A percentile compares a stretch with the other conserved stretches of the same genome.
phyloP scores from a whole-genome alignment of 208 protist genomes.

The Wallacemonas rigidus region DNA sequence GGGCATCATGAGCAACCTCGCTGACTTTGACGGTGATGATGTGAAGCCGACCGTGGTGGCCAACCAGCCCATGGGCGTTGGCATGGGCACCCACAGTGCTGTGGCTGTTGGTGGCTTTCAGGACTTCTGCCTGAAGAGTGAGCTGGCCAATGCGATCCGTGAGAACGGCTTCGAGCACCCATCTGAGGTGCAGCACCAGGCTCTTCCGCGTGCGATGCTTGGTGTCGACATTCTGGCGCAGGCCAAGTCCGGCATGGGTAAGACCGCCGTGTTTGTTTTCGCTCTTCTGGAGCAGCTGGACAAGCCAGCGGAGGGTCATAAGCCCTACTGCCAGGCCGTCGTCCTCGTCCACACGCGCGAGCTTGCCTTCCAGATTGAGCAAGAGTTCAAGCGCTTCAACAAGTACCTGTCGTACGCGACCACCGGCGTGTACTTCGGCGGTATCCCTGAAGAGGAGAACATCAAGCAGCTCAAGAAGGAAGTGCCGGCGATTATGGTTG shows the following conservation, averaged over 20 bases:
- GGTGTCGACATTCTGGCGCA: slow-evolving; percentile 99
- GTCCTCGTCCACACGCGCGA: slow-evolving; percentile 98
- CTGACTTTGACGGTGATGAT: slow-evolving; percentile 92
- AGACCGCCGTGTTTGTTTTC: slow-evolving; percentile 99
- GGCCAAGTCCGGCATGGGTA: slow-evolving; percentile 99
- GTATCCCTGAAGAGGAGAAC: slow-evolving; percentile 92
- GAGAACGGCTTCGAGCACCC: slow-evolving; percentile 94
- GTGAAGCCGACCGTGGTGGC: slow-evolving; percentile 71
- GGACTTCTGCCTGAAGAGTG: slow-evolving; percentile 99
- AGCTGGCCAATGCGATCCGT: slow-evolving; percentile 97
- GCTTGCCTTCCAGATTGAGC: slow-evolving; percentile 99
- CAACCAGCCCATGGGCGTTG: slow-evolving; percentile 69
- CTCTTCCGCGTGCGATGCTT: slow-evolving; percentile 98
- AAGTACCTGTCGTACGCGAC: slow-evolving; percentile 96
- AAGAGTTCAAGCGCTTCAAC: slow-evolving; percentile 98
- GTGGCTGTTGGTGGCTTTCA: slow-evolving; percentile 96
- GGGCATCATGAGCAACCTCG: slow-evolving; percentile 80
- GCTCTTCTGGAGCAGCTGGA: slow-evolving; percentile 97
- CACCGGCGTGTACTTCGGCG: slow-evolving; percentile 97
- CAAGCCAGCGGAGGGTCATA: slow-evolving; percentile 78
- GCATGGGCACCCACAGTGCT: slow-evolving; percentile 87
- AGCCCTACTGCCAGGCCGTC: slow-evolving; percentile 88
- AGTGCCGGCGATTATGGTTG: slow-evolving; percentile 97
- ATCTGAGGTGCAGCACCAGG: slow-evolving; percentile 98
- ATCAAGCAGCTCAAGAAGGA: slow-evolving; percentile 86